Percentiles rank a stretch among this genome's conserved stretches.
These are phyloP conservation scores for Myrica gale DNA, from an alignment of 306 rosid genomes.

Conservation along the genomic window DNA sequence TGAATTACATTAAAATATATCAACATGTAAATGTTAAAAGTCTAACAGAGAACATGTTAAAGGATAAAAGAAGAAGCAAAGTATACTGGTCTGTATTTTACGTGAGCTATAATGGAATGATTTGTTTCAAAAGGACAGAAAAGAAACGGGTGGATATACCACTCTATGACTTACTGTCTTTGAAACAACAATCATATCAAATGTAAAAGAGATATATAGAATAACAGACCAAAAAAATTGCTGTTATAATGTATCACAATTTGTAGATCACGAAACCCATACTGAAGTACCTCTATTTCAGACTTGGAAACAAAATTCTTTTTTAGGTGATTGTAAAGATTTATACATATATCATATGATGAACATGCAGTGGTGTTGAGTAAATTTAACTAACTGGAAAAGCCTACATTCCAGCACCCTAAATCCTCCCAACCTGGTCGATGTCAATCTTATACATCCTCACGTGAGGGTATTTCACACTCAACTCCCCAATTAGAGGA, in stretches of 20 bases:
- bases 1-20: no score
- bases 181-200: not conserved
- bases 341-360: not conserved
- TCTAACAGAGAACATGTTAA: not conserved
- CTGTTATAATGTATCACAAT: not conserved
- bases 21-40: not conserved
- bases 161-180: not conserved
- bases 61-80: not conserved
- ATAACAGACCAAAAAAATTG: not conserved
- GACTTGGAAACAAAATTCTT: not conserved
- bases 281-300: not conserved
- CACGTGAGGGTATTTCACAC: slow-evolving; percentile 65
- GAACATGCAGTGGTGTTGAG: not conserved
- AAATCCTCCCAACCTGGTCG: slow-evolving; percentile 56
- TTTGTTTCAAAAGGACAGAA: not conserved
- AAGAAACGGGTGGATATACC: not conserved
- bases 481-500: slow-evolving; percentile 62
- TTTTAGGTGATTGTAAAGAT: not conserved
- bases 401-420: slow-evolving; percentile 5
- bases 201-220: not conserved
- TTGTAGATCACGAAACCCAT: not conserved
- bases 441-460: slow-evolving; percentile 80
- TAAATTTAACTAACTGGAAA: not conserved
- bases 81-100: not conserved
- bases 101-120: not conserved